Evolutionary conservation across 108 stramenopile genomes (phyloP).

Genomic region (Skeletonema menzelii): DNA sequence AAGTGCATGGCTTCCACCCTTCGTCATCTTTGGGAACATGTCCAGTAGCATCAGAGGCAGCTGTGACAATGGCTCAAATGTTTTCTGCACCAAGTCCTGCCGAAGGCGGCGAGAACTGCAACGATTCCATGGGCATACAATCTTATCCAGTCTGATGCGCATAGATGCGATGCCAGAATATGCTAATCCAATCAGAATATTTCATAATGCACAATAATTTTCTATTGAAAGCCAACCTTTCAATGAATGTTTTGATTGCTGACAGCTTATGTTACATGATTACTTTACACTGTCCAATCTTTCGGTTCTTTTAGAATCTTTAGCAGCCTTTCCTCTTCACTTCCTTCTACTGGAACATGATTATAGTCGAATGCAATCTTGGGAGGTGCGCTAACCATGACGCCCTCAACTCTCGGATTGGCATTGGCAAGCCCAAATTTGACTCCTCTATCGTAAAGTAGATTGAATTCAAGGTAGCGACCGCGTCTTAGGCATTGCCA

Average conservation of each 20-base stretch:
- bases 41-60: slow-evolving; percentile 1
- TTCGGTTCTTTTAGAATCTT: slow-evolving; percentile 70
- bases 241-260: not conserved
- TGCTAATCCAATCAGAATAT: not conserved
- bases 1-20: not conserved
- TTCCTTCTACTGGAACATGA: slow-evolving; percentile 62
- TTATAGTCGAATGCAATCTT: slow-evolving; percentile 88
- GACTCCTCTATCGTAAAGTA: slow-evolving; percentile 90
- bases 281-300: slow-evolving; percentile 58
- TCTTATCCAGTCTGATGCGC: not conserved
- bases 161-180: not conserved
- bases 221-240: not conserved
- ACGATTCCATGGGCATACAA: not conserved
- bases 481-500: slow-evolving; percentile 78
- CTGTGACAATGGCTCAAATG: not conserved
- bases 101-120: not conserved
- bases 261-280: not conserved
- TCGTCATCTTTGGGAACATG: not conserved
- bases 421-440: slow-evolving; percentile 84
- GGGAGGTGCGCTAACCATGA: slow-evolving; percentile 91
- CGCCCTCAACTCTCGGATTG: slow-evolving; percentile 87
- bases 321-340: slow-evolving; percentile 75
- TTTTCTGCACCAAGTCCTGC: not conserved
- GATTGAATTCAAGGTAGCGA: slow-evolving; percentile 86
- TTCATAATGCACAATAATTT: not conserved